phyloP scores from a whole-genome alignment of 345 rosid genomes.

The Excoecaria cochinchinensis region DNA sequence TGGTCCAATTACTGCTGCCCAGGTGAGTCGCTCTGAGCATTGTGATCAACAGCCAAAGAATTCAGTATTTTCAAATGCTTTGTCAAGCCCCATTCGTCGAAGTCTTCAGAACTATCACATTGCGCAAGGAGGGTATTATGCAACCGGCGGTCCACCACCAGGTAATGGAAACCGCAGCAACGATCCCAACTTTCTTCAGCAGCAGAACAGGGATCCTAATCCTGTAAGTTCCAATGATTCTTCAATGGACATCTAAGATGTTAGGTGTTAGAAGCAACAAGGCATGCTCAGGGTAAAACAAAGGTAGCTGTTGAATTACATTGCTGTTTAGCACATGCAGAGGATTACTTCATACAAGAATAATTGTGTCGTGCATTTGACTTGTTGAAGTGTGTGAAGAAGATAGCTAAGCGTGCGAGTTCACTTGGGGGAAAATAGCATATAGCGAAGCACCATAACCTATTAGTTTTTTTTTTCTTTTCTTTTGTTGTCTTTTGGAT shows the following conservation, averaged over 20 bases:
- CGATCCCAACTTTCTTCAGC: slow-evolving; percentile 43
- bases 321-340: slow-evolving; percentile 23
- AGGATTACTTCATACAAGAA: slow-evolving; percentile 32
- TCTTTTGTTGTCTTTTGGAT: slow-evolving; percentile 8
- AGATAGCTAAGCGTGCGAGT: slow-evolving; percentile 25
- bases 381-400: slow-evolving; percentile 35
- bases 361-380: slow-evolving; percentile 28
- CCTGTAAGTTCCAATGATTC: slow-evolving; percentile 71
- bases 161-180: slow-evolving; percentile 42
- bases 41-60: slow-evolving; percentile 72
- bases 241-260: slow-evolving; percentile 64
- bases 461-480: slow-evolving; percentile 10
- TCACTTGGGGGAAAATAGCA: slow-evolving; percentile 22
- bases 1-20: slow-evolving; percentile 42
- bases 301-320: slow-evolving; percentile 13
- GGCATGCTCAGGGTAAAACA: slow-evolving; percentile 10
- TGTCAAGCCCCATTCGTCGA: slow-evolving; percentile 69
- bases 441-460: slow-evolving; percentile 20
- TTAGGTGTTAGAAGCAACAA: slow-evolving; percentile 15
- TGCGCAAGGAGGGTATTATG: slow-evolving; percentile 61
- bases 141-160: slow-evolving; percentile 37
- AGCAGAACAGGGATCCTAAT: slow-evolving; percentile 60
- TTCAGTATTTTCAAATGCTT: slow-evolving; percentile 77
- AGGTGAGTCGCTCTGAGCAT: slow-evolving; percentile 53
- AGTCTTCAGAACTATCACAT: slow-evolving; percentile 75